Evolutionary conservation across 345 rosid genomes (phyloP).

Genomic region (Salix viminalis): DNA sequence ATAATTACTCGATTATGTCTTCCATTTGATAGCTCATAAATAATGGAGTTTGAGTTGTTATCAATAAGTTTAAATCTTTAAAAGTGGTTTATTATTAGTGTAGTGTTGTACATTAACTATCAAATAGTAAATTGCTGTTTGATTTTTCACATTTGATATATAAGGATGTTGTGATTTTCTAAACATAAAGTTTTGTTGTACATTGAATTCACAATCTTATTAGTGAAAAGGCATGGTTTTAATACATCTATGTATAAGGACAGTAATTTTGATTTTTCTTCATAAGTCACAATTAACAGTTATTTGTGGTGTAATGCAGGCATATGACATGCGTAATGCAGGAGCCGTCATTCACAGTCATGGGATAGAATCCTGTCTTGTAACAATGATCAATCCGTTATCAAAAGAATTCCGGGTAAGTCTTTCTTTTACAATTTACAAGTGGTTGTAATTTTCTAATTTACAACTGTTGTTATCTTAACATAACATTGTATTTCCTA

Average conservation of each 20-base stretch:
- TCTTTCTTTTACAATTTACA: conserved; percentile 1
- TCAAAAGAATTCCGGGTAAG: conserved; percentile 86
- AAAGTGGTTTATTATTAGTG: not conserved
- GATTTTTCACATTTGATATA: not conserved
- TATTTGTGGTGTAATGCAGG: conserved; percentile 38
- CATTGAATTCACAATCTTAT: not conserved
- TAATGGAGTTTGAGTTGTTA: not conserved
- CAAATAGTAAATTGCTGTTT: not conserved
- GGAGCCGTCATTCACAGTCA: conserved; percentile 99
- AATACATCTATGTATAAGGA: not conserved
- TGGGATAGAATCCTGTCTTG: conserved; percentile 95
- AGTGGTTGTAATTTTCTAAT: not conserved
- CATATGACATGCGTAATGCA: conserved; percentile 80
- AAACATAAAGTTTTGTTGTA: not conserved
- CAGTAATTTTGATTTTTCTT: not conserved
- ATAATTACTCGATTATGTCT: not conserved
- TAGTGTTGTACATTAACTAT: not conserved
- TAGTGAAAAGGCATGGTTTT: not conserved
- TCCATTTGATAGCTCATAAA: not conserved
- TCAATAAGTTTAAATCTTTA: not conserved
- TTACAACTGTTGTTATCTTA: not conserved
- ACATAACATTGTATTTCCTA: not conserved
- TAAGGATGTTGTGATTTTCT: not conserved
- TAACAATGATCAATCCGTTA: conserved; percentile 80
- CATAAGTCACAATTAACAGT: not conserved